These are phyloP conservation scores for Rhododendron vialii DNA, from an alignment of 148 eudicot species.

Conservation along the genomic window DNA sequence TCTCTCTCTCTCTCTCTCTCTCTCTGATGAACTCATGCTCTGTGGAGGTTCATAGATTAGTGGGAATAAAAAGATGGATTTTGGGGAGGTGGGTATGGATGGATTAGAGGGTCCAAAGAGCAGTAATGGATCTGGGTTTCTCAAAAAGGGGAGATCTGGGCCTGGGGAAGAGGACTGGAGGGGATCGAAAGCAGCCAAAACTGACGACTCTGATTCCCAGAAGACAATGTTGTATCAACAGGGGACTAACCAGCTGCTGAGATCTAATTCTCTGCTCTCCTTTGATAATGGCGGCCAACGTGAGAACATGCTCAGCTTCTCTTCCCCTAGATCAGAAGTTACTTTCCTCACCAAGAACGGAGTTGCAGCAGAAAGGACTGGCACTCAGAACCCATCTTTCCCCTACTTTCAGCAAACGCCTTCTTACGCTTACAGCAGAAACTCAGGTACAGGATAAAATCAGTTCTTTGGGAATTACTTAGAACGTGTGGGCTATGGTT, in stretches of 20 bases:
- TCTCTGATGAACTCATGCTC: not conserved
- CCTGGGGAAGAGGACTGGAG: constrained; percentile 27
- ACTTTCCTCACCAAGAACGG: constrained; percentile 25
- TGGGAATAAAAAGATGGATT: not conserved
- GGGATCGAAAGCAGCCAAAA: constrained; percentile 32
- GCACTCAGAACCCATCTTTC: constrained; percentile 20
- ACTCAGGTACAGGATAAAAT: constrained; percentile 22
- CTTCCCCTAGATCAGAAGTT: constrained; percentile 44
- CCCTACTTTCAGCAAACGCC: constrained; percentile 26
- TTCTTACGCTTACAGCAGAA: constrained; percentile 23
- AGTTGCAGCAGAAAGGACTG: constrained; percentile 14
- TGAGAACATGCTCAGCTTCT: constrained; percentile 58
- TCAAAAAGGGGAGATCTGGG: constrained; percentile 59
- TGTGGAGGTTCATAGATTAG: not conserved
- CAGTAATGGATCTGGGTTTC: constrained; percentile 38
- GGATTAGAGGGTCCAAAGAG: constrained; percentile 12
- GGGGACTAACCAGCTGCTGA: constrained; percentile 17
- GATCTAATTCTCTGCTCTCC: constrained; percentile 30
- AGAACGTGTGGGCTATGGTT: constrained; percentile 4
- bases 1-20: not conserved
- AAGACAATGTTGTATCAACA: constrained; percentile 12
- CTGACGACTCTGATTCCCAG: constrained; percentile 20
- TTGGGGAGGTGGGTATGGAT: not conserved
- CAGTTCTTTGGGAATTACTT: not conserved
- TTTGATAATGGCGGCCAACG: constrained; percentile 25